Conservation (phyloP, 1,284 basidiomycete species). For the Sporisorium iseilematis-ciliati region DNA sequence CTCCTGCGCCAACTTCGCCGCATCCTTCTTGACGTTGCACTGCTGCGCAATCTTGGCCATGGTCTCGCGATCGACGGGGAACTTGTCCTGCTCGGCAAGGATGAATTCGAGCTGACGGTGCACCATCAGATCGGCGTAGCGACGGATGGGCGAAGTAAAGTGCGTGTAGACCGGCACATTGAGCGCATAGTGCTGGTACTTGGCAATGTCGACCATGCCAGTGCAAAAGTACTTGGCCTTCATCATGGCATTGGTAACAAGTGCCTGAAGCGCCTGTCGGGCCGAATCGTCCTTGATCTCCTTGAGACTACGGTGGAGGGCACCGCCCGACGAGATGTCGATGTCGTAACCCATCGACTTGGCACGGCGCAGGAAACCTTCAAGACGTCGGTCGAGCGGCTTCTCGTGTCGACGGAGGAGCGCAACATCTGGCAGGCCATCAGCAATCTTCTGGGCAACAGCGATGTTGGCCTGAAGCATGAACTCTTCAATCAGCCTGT, state of each 20-base stretch:
- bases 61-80: constrained; percentile 95
- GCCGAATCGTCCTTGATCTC: constrained; percentile 75
- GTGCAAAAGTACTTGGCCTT: constrained; percentile 97
- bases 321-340: constrained; percentile 82
- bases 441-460: constrained; percentile 91
- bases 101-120: constrained; percentile 97
- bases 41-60: constrained; percentile 93
- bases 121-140: constrained; percentile 92
- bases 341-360: constrained; percentile 80
- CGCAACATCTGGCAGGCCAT: constrained; percentile 92
- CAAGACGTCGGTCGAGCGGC: constrained; percentile 80
- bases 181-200: constrained; percentile 93
- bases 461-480: constrained; percentile 92
- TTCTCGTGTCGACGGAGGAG: constrained; percentile 92
- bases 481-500: constrained; percentile 92
- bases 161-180: constrained; percentile 95
- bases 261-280: constrained; percentile 80
- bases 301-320: constrained; percentile 86
- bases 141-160: constrained; percentile 77
- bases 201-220: constrained; percentile 98
- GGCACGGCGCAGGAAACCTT: constrained; percentile 72
- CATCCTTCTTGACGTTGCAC: constrained; percentile 82
- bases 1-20: constrained; percentile 90
- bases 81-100: constrained; percentile 80
- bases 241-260: constrained; percentile 88